phyloP scores from a whole-genome alignment of 805 yeast genomes.

The Kuraishia ogatae region DNA sequence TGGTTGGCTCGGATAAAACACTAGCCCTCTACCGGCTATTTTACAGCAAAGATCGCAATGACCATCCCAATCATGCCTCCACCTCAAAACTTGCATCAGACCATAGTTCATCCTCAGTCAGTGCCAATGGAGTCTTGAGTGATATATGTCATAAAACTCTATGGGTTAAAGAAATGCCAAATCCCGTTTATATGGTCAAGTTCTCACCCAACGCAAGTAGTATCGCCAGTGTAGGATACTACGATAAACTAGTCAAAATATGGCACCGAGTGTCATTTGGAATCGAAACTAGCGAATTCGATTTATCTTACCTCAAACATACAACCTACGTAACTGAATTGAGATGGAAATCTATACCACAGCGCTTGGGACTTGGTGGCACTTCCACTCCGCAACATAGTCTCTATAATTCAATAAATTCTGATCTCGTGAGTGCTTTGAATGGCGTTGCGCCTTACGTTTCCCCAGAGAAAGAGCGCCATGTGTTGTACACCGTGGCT shows the following conservation, averaged over 20 bases:
- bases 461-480: conserved; percentile 29
- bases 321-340: conserved; percentile 45
- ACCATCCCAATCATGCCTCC: neutral
- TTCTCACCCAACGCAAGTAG: conserved; percentile 63
- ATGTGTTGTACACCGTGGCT: conserved; percentile 57
- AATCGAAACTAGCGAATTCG: conserved; percentile 54
- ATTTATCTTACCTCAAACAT: conserved; percentile 61
- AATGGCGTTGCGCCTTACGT: conserved; percentile 26
- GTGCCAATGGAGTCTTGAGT: conserved; percentile 4
- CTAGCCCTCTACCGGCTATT: conserved; percentile 46
- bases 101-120: conserved; percentile 1
- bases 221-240: conserved; percentile 54
- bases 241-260: conserved; percentile 61
- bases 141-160: conserved; percentile 16
- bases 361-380: neutral
- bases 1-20: conserved; percentile 44
- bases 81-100: neutral
- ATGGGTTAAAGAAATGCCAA: conserved; percentile 49
- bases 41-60: conserved; percentile 11
- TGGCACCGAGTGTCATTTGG: conserved; percentile 75
- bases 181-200: conserved; percentile 46
- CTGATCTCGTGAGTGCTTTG: conserved; percentile 17
- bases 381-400: conserved; percentile 3
- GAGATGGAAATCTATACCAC: conserved; percentile 37
- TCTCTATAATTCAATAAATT: conserved; percentile 1